Percentiles rank a stretch among this genome's conserved stretches.
Conservation (phyloP, 2,329 filamentous ascomycete species). For the Fusarium pseudograminearum region DNA sequence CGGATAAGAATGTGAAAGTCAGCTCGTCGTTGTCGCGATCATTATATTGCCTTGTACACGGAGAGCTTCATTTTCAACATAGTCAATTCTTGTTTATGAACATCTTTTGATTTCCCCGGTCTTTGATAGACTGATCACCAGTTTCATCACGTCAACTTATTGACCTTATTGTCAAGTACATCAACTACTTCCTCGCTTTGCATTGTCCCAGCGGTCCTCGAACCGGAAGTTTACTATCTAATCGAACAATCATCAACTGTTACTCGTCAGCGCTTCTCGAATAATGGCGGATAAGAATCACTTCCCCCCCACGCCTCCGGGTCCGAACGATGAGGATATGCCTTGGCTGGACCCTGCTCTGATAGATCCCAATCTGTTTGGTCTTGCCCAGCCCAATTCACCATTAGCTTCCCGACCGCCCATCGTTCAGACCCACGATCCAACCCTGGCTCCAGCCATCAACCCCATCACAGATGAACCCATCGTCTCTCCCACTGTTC, state of each 20-base stretch:
- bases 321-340: not conserved
- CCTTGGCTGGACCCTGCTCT: not conserved
- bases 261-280: not conserved
- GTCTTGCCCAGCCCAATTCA: not conserved
- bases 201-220: not conserved
- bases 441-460: not conserved
- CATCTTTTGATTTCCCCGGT: not conserved
- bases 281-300: slow-evolving; percentile 2
- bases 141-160: not conserved
- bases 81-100: not conserved
- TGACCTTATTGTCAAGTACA: not conserved
- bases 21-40: not conserved
- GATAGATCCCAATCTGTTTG: not conserved
- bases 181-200: not conserved
- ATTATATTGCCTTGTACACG: not conserved
- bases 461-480: not conserved
- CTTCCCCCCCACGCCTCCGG: not conserved
- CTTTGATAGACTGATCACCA: slow-evolving; percentile 4
- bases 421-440: not conserved
- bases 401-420: not conserved
- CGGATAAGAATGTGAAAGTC: slow-evolving; percentile 18
- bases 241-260: not conserved
- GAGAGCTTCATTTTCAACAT: not conserved
- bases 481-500: not conserved
- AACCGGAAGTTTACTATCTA: not conserved